Base-by-base conservation (phyloP, 257 asterid genomes). In the Buddleja alternifolia region DNA sequence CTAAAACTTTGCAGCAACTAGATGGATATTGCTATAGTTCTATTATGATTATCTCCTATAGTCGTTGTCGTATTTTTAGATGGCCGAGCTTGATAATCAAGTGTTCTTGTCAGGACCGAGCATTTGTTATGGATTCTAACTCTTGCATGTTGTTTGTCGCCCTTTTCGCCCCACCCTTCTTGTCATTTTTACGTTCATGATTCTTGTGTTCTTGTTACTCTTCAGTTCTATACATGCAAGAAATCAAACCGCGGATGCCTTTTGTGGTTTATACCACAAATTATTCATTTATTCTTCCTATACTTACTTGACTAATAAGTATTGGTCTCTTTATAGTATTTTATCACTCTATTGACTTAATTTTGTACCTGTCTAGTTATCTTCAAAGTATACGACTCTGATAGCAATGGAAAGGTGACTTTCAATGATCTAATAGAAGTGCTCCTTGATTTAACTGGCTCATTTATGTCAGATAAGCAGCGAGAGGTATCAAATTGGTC, bases 391-490 rank as follows among this genome's bases (percentile, higher is more conserved):
- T 90, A 88, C 15, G 93, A 86, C 78, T 79, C 95, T 16, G 92
- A 88, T 77, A 64, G 88, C 83, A 84, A 85, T 1, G 95, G 98
- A 36, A 93, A 82, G 86, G 97, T 93, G 75, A 70, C 85, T 15
- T 85, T 82, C 72, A 77, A 75, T 57, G 88, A 86, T 75, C 83
- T 90, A 56, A 65, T 81, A 10, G 79, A 88, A 72, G 95, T 88
- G 75, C 89, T 90, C 50, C 81, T 61, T 54, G 97, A 90, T 74
- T 71, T 90, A 75, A 82, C 85, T 23, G 98, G 97, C 75, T 71
- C 97, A 10, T 93, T 83, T 71, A 82, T 90, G 87, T 76, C 95
- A 6, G 94, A 86, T 60, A 75, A 86, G 75, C 97, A 90, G 76
- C 85, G 93, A 77, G 92, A 90, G 96, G 98, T 93, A 86, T 46